These are phyloP conservation scores for Ogataea methanolica DNA, from an alignment of 805 yeast species.

Conservation along the genomic window DNA sequence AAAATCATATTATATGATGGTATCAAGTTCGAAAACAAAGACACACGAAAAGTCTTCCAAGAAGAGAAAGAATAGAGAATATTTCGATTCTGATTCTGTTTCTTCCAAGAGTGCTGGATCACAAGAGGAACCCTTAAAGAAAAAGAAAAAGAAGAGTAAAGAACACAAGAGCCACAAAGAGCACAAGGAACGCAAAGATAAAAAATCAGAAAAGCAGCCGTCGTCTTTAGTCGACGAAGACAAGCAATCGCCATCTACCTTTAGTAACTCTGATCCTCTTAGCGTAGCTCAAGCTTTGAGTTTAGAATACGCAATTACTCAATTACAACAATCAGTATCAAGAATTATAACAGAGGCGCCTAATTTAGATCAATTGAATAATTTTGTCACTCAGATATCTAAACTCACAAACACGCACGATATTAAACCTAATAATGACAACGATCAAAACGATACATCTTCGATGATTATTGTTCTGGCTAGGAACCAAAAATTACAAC, in stretches of 20 bases:
- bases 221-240: too few relatives aligned
- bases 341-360: constrained; percentile 56
- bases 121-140: background rate
- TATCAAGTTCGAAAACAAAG: background rate
- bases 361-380: constrained; percentile 37
- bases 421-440: constrained; percentile 18
- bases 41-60: background rate
- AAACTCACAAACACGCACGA: constrained; percentile 6
- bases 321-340: constrained; percentile 47
- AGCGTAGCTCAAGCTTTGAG: constrained; percentile 23
- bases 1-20: background rate
- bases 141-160: background rate
- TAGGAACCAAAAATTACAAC: constrained; percentile 48
- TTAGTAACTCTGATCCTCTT: constrained; percentile 1
- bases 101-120: too few relatives aligned
- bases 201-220: background rate
- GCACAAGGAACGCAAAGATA: background rate
- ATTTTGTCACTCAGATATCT: background rate
- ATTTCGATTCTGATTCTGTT: background rate
- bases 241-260: too few relatives aligned
- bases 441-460: constrained; percentile 21
- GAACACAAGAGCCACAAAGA: background rate
- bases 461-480: constrained; percentile 47
- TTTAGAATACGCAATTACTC: constrained; percentile 50
- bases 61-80: constrained; percentile 1